phyloP scores from a whole-genome alignment of 768 basidiomycete species.

The Mycena indigotica region DNA sequence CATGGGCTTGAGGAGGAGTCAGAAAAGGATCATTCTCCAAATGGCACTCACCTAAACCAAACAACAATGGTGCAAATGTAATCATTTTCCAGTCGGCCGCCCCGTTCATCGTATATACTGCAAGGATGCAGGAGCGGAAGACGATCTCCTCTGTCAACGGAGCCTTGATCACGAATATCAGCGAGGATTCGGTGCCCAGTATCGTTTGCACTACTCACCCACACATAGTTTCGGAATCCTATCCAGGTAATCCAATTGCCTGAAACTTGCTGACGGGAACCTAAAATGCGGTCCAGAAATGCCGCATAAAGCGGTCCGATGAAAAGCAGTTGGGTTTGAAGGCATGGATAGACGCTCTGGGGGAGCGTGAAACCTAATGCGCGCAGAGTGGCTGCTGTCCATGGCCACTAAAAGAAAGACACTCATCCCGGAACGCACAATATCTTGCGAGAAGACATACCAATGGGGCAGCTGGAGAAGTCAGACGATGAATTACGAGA shows the following conservation, averaged over 20 bases:
- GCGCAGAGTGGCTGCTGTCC: background rate
- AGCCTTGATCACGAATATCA: background rate
- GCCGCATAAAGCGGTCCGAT: background rate
- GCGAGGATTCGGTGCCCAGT: background rate
- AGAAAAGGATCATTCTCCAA: too few relatives aligned
- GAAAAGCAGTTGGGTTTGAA: background rate
- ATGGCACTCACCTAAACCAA: constrained; percentile 81
- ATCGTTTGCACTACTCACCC: background rate
- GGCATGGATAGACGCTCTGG: background rate
- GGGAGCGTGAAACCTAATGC: background rate
- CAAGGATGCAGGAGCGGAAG: constrained; percentile 72
- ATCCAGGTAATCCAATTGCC: background rate
- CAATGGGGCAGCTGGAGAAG: background rate
- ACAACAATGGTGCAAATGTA: constrained; percentile 80
- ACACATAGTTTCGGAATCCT: background rate
- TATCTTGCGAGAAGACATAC: too few relatives aligned
- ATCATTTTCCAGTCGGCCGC: constrained; percentile 61
- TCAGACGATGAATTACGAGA: background rate
- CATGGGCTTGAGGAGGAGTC: constrained; percentile 74
- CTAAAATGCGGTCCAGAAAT: background rate
- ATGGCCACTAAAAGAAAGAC: background rate
- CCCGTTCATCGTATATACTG: constrained; percentile 70
- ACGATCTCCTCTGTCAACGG: background rate
- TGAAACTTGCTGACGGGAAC: background rate
- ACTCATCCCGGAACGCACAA: background rate